Conservation (phyloP, 192 early-diverging fungal genomes). For the Umbelopsis isabellina region DNA sequence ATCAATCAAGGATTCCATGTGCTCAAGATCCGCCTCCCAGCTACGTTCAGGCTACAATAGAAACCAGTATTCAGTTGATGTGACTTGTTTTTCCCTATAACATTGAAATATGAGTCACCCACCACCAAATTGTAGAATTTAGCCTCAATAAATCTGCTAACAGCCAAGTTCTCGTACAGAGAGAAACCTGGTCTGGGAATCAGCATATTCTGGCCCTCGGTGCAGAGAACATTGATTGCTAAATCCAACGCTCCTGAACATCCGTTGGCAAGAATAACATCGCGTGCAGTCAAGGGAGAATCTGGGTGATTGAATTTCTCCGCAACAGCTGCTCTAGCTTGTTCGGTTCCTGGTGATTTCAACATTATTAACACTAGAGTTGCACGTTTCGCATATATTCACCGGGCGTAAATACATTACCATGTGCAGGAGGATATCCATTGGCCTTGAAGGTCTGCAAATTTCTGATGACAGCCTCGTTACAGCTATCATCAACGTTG, state of each 20-base stretch:
- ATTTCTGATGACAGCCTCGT: constrained; percentile 73
- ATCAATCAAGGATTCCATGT: constrained; percentile 82
- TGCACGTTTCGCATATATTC: background rate
- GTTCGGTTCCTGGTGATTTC: constrained; percentile 39
- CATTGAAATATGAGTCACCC: constrained; percentile 26
- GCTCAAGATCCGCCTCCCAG: constrained; percentile 85
- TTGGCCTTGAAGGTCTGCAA: constrained; percentile 76
- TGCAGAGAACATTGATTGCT: constrained; percentile 71
- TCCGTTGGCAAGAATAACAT: constrained; percentile 83
- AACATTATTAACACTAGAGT: background rate
- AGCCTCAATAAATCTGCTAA: constrained; percentile 74
- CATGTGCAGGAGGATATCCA: constrained; percentile 80
- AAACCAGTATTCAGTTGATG: background rate
- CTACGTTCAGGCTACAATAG: constrained; percentile 64
- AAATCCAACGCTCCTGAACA: constrained; percentile 80
- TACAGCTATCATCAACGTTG: constrained; percentile 68
- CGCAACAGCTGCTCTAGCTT: constrained; percentile 78
- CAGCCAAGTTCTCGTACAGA: constrained; percentile 81
- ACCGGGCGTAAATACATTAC: constrained; percentile 37
- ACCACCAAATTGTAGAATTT: constrained; percentile 81
- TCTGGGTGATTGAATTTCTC: constrained; percentile 65
- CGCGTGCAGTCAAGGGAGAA: constrained; percentile 71
- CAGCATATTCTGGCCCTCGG: constrained; percentile 84
- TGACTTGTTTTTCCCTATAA: background rate
- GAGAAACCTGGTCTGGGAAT: constrained; percentile 86